Base-by-base conservation (phyloP, 805 yeast species). In the Metschnikowia reukaufii region DNA sequence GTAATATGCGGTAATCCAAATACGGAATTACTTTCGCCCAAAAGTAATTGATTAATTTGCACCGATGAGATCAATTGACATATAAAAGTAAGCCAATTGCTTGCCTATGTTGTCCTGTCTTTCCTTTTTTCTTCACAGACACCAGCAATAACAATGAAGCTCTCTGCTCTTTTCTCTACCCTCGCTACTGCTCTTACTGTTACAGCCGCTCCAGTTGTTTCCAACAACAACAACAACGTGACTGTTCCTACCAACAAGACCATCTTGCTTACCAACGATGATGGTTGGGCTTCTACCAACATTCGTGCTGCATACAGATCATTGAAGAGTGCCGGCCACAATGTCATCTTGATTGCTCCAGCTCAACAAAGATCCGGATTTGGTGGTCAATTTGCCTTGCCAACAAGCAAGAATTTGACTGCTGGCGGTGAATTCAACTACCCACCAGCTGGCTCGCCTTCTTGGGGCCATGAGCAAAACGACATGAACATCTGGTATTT, bases 241-340 rank as follows among this genome's bases (percentile, higher is more conserved):
- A 45, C 58, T 19, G 45, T 44, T 40, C 53, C 50, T 45, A 47
- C 55, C 38, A 58, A 60, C 48, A 70, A 71, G 54, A 73, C 75
- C 59, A 73, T 76, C 49, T 60, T 78, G 17, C 65, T 78, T 33
- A 73, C 83, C 50, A 79, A 80, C 55, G 84, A 80, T 57, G 84
- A 80, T 52, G 74, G 78, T 16, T 80, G 80, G 79, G 77, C 75
- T 2, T 65, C 82, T 4, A 76, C 83, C 39, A 78, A 78, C 57
- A 76, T 80, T 58, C 73, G 84, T 59, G 81, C 83, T 13, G 62
- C 79, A 10, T 80, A 79, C 70, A 62, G 72, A 42, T 77, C 67
- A 30, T 68, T 56, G 54, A 53, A 47, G 45, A 41, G 13, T 6
- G 59, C 58, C n/a, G 59, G 59, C 7, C 52, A 57, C 48, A 50